Base-by-base conservation (phyloP, 371 early-diverging fungal species). In the Apophysomyces sp. region DNA sequence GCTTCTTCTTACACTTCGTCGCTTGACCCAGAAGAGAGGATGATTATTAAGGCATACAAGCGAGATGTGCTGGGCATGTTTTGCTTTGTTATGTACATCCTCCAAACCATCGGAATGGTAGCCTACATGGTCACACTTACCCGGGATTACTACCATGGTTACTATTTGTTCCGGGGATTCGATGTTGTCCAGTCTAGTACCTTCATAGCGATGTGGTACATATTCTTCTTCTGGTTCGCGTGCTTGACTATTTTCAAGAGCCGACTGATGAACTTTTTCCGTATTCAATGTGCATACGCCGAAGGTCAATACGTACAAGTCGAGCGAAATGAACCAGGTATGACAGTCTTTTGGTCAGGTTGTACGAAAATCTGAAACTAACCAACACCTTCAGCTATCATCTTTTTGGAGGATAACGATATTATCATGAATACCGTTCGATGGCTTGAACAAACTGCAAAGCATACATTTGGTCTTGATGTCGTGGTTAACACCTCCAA, bases 171-270 rank as follows among this genome's bases (percentile, higher is more conserved):
- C 56, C 65, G 68, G 15, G 80, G 80, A 1, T 52, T 60, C 55
- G 66, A 56, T 4, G 32, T 68, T 27, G 71, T 78, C 5, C 80
- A 80, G 41, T 60, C 75, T 1, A 73, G 73, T 61, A 75, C 76
- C 2, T 80, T 76, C 60, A 80, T 80, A 30, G 80, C 68, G 39
- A 69, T 71, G 70, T 92, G 92, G 92, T 88, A 89, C 62, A 57
- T 91, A 57, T 77, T 82, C 18, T 81, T 82, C 24, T 36, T 85
- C 37, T 90, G 91, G 91, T 84, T 89, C 68, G 65, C 83, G 15
- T 57, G 60, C 8, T 58, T 90, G 41, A 78, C 84, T 26, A 65
- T 80, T 13, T 74, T 67, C 71, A 67, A 63, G 56, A 30, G 52
- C 32, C 76, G 85, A 6, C 55, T 87, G 3, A 71, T 79, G 58